Percentiles rank a stretch among this genome's conserved stretches.
phyloP scores from a whole-genome alignment of 2,329 filamentous ascomycete species.

The Botrytis tulipae region DNA sequence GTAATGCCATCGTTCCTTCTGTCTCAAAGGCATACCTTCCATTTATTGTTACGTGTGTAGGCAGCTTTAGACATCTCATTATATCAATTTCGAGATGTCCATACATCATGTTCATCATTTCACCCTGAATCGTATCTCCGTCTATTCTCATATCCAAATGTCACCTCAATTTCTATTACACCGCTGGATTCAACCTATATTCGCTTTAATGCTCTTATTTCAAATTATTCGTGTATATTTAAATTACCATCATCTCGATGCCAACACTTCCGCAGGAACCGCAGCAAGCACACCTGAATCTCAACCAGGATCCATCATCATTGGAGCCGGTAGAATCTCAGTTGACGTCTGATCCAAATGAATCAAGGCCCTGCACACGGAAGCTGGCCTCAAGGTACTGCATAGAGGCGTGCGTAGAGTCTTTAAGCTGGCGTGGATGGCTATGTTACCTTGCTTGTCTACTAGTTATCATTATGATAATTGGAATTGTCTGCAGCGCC shows the following conservation, averaged over 20 bases:
- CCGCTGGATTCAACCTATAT: constrained; percentile 22
- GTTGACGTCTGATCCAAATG: constrained; percentile 24
- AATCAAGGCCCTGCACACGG: constrained; percentile 20
- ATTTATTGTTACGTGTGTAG: neutral
- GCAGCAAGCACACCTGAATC: constrained; percentile 19
- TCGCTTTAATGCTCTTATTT: constrained; percentile 25
- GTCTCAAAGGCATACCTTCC: neutral
- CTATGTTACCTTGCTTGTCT: constrained; percentile 25
- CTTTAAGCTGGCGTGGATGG: constrained; percentile 25
- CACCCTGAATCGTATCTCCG: neutral
- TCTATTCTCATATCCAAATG: constrained; percentile 24
- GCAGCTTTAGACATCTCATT: neutral
- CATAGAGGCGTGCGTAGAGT: neutral
- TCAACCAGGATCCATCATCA: constrained; percentile 11
- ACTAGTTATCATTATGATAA: constrained; percentile 27
- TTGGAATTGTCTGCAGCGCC: constrained; percentile 31
- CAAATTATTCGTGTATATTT: constrained; percentile 21
- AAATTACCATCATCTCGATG: constrained; percentile 4
- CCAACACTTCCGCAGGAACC: constrained; percentile 27
- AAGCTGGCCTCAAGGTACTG: neutral
- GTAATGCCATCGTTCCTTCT: neutral
- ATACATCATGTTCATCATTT: neutral
- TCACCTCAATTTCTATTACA: constrained; percentile 24
- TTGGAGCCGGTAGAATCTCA: constrained; percentile 21
- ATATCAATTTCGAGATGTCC: neutral